These are phyloP conservation scores for Chrysanthemum makinoi DNA, from an alignment of 129 eudicot genomes.

Conservation along the genomic window DNA sequence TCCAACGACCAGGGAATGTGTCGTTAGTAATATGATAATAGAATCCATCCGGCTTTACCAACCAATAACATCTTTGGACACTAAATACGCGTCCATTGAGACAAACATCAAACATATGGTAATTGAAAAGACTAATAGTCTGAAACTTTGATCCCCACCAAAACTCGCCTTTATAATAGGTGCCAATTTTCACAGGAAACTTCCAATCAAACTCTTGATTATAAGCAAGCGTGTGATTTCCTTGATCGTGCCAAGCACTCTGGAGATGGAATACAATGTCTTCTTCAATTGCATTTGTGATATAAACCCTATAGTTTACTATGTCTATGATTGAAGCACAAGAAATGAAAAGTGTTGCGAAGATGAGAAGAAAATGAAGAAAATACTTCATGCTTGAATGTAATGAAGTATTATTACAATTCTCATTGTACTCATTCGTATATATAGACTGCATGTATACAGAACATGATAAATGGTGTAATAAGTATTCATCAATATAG, in stretches of 20 bases:
- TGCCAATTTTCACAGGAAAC: not conserved
- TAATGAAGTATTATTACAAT: not conserved
- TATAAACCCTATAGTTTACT: not conserved
- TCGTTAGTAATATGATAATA: not conserved
- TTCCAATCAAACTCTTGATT: constrained; percentile 17
- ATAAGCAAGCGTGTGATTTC: not conserved
- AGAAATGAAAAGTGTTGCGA: not conserved
- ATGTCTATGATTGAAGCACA: not conserved
- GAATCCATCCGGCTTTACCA: not conserved
- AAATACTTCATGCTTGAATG: not conserved
- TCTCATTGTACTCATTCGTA: no score
- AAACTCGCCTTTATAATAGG: constrained; percentile 3
- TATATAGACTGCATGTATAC: no score
- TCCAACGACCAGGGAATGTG: no score
- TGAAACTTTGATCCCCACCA: not conserved
- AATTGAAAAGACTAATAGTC: constrained; percentile 5
- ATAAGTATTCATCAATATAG: no score
- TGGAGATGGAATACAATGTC: not conserved
- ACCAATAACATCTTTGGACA: constrained; percentile 5
- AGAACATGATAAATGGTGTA: no score
- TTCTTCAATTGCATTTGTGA: constrained; percentile 4
- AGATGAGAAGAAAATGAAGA: not conserved
- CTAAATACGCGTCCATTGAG: not conserved
- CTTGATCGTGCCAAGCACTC: not conserved
- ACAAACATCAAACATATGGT: not conserved